A percentile compares a stretch with the other conserved stretches of the same genome.
These are phyloP conservation scores for Eucalyptus erythrocorys DNA, from an alignment of 345 rosid genomes.

Conservation along the genomic window DNA sequence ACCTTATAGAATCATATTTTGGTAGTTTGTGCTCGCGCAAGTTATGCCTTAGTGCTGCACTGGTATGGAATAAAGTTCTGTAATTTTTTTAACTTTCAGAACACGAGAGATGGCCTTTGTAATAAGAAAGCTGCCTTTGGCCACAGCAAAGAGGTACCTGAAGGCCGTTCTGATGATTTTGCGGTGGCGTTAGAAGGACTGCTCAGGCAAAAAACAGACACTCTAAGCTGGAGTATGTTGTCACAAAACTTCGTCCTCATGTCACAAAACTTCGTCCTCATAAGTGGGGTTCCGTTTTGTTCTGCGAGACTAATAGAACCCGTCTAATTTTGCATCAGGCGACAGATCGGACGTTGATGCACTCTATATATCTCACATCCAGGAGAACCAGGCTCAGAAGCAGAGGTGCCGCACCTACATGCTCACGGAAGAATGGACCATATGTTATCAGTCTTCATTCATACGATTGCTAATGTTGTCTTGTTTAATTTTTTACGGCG, in stretches of 20 bases:
- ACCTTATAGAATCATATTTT: neutral
- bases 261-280: neutral
- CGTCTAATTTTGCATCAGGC: neutral
- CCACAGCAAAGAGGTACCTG: slow-evolving; percentile 51
- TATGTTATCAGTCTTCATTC: neutral
- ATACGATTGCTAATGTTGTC: neutral
- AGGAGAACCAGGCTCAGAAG: slow-evolving; percentile 32
- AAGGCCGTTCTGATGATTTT: slow-evolving; percentile 69
- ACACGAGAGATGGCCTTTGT: slow-evolving; percentile 59
- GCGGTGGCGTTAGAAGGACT: slow-evolving; percentile 57
- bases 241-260: neutral
- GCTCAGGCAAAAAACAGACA: slow-evolving; percentile 66
- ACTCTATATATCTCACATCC: slow-evolving; percentile 15
- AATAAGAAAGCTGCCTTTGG: slow-evolving; percentile 42
- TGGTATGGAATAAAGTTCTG: neutral
- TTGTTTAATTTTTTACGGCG: neutral
- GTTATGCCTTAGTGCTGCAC: neutral
- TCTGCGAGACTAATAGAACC: neutral
- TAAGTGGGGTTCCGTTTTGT: neutral
- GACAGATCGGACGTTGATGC: slow-evolving; percentile 30
- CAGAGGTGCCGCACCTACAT: slow-evolving; percentile 28
- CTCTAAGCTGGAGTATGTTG: slow-evolving; percentile 37
- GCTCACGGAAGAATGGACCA: slow-evolving; percentile 35
- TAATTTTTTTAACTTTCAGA: slow-evolving; percentile 9
- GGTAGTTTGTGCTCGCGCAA: neutral